phyloP scores from a whole-genome alignment of 371 early-diverging fungal species.

The Synchytrium microbalum region DNA sequence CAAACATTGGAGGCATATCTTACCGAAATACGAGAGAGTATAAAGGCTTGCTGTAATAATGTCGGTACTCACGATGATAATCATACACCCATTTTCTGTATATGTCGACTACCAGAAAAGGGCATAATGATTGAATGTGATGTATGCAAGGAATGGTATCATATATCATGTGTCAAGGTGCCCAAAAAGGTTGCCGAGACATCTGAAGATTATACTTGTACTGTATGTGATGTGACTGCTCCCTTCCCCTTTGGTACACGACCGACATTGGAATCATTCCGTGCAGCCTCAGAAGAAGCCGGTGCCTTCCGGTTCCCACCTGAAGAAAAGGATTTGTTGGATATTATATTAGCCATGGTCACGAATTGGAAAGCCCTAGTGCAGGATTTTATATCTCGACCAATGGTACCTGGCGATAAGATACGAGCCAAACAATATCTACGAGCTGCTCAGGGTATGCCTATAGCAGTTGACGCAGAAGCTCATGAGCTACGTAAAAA shows the following conservation, averaged over 20 bases:
- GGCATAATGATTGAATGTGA: constrained; percentile 8
- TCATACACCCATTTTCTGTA: background rate
- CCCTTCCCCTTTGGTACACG: background rate
- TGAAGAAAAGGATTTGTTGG: constrained; percentile 3
- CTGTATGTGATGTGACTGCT: constrained; percentile 7
- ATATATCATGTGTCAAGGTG: constrained; percentile 5
- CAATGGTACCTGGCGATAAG: background rate
- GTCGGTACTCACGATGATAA: constrained; percentile 4
- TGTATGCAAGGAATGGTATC: constrained; percentile 7
- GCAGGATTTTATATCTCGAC: background rate
- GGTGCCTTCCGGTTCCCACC: constrained; percentile 1
- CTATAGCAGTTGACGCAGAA: background rate
- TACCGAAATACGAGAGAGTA: background rate
- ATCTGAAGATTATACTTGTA: constrained; percentile 5
- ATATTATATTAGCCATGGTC: background rate
- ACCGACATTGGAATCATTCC: constrained; percentile 1
- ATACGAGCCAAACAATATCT: background rate
- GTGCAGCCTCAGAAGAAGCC: background rate
- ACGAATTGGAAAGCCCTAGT: background rate
- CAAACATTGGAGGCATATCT: background rate
- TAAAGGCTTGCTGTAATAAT: constrained; percentile 2
- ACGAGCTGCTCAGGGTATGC: background rate
- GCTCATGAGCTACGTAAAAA: background rate
- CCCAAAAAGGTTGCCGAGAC: constrained; percentile 4
- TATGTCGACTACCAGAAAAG: background rate